Evolutionary conservation across 1,284 basidiomycete genomes (phyloP).

Genomic region (Pseudozyma tsukubaensis): DNA sequence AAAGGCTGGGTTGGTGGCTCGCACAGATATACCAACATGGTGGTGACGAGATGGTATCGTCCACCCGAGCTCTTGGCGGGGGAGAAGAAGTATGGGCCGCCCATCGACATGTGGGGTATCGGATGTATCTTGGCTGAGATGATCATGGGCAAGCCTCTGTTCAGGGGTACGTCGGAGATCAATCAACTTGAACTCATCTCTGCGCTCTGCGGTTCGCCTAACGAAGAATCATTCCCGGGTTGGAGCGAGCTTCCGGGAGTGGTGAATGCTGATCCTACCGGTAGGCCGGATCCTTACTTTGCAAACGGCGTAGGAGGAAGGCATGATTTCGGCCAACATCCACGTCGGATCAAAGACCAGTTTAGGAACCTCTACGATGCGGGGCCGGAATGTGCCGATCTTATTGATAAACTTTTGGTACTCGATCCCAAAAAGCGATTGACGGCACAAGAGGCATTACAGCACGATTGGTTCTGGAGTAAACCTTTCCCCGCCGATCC

Average conservation of each 20-base stretch:
- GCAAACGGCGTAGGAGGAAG: slow-evolving; percentile 37
- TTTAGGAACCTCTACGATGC: slow-evolving; percentile 53
- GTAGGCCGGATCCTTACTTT: slow-evolving; percentile 56
- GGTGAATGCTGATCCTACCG: slow-evolving; percentile 62
- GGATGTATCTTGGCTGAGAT: slow-evolving; percentile 97
- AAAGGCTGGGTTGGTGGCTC: slow-evolving; percentile 59
- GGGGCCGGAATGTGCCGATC: slow-evolving; percentile 57
- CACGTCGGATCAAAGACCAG: slow-evolving; percentile 45
- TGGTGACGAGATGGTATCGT: slow-evolving; percentile 98
- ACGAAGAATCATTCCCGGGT: slow-evolving; percentile 80
- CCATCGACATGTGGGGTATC: slow-evolving; percentile 98
- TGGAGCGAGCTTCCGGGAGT: slow-evolving; percentile 73
- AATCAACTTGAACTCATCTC: slow-evolving; percentile 93
- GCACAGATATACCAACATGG: slow-evolving; percentile 88
- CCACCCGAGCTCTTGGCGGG: slow-evolving; percentile 94
- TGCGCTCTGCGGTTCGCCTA: slow-evolving; percentile 86
- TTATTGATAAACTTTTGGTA: slow-evolving; percentile 64
- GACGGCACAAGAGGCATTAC: slow-evolving; percentile 62
- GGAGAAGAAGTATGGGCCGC: slow-evolving; percentile 85
- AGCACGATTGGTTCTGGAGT: slow-evolving; percentile 66
- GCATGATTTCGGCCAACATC: slow-evolving; percentile 59
- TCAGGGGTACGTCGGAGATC: slow-evolving; percentile 86
- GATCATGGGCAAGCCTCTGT: slow-evolving; percentile 87
- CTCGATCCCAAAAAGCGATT: slow-evolving; percentile 63
- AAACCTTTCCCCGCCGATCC: slow-evolving; percentile 65